These are phyloP conservation scores for Arabis alpina DNA, from an alignment of 345 rosid species.

Conservation along the genomic window DNA sequence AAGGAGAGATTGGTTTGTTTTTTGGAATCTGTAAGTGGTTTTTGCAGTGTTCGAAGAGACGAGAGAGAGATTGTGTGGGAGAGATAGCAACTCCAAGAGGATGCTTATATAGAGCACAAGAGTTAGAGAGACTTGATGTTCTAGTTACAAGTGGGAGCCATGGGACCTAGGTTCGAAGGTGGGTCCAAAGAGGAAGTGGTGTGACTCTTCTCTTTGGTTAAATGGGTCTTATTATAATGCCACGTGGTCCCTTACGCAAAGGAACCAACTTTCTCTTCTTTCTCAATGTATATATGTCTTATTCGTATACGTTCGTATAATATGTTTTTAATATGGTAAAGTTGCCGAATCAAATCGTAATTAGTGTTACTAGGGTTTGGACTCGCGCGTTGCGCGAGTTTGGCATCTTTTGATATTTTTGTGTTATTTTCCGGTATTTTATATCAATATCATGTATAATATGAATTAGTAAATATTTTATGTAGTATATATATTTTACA, in stretches of 20 bases:
- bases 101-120: conserved; percentile 36
- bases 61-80: conserved; percentile 40
- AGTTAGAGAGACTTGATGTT: neutral
- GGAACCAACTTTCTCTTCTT: neutral
- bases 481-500: too few species aligned
- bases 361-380: too few species aligned
- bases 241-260: conserved; percentile 31
- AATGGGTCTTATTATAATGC: conserved; percentile 14
- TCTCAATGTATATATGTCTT: neutral
- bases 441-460: too few species aligned
- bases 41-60: conserved; percentile 33
- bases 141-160: conserved; percentile 37
- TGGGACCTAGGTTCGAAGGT: conserved; percentile 36
- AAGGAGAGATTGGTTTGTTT: conserved; percentile 17
- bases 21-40: conserved; percentile 4
- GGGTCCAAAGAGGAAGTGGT: conserved; percentile 33
- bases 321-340: conserved; percentile 17
- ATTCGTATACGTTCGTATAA: conserved; percentile 22
- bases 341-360: conserved; percentile 14
- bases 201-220: conserved; percentile 22
- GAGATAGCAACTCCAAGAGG: conserved; percentile 25
- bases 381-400: too few species aligned
- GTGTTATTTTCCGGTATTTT: too few species aligned
- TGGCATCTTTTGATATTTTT: too few species aligned
- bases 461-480: too few species aligned